Evolutionary conservation across 2,329 filamentous ascomycete species (phyloP), one percentile per base, ranked within the genome.

Genomic region (Monosporascus sp.): DNA sequence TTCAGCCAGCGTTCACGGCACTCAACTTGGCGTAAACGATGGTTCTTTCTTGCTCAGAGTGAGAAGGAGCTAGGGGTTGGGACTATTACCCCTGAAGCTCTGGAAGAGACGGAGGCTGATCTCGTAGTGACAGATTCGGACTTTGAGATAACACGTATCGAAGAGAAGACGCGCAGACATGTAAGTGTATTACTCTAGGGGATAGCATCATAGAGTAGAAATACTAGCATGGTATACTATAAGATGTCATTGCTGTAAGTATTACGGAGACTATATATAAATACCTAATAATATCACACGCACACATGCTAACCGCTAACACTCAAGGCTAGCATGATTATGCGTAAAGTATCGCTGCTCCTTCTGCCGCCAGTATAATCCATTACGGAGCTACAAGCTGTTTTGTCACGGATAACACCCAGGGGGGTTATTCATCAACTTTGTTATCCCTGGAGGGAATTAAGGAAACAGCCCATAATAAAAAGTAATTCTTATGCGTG

Each of bases 11-110:
- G 90, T 41, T 86, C 84, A 51, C 81, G 91, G 35, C 84, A 86
- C 70, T 86, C 83, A 43, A 91, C 85, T 95, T 60, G 56, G 91
- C 84, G 91, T 59, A 80, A 89, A 68, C 82, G 96, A n/a, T 97
- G 92, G 92, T 76, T 93, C 46, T 86, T 80, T 73, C 86, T 96
- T 11, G 91, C 91, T 24, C 87, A 96, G 76, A 78, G 81, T 9
- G 87, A 96, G 76, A 85, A 85, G 70, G 87, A 92, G 70, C 80
- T 96, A 2, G 91, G 91, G 3, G 81, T 96, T 46, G 75, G 81
- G 8, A 68, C 73, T 46, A 92, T 96, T 67, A 85, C 81, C 14
- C 70, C 80, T 19, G 84, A 93, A 64, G 91, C 91, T 9, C 76
- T 97, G 50, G 79, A 85, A 54, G 81, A 91, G 71, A 88, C 96